These are phyloP conservation scores for Suillus sp. DNA, from an alignment of 768 basidiomycete species.

Conservation along the genomic window DNA sequence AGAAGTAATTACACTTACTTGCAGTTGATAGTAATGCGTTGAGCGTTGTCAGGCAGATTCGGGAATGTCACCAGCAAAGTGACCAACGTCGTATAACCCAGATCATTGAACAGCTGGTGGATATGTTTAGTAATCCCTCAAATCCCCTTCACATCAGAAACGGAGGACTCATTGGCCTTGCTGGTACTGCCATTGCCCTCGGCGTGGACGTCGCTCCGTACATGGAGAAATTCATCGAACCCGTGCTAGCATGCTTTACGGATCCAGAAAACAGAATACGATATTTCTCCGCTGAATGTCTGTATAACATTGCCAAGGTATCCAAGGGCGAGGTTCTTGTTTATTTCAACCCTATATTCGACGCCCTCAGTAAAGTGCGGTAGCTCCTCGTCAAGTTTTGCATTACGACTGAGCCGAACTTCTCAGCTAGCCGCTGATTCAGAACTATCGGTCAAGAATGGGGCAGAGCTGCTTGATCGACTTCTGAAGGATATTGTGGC, in stretches of 20 bases:
- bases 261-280: constrained; percentile 94
- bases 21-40: constrained; percentile 4
- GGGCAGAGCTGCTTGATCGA: constrained; percentile 93
- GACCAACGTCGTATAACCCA: constrained; percentile 80
- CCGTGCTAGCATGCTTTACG: constrained; percentile 87
- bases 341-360: constrained; percentile 98
- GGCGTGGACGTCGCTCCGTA: constrained; percentile 92
- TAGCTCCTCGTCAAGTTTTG: constrained; percentile 7
- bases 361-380: constrained; percentile 90
- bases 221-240: constrained; percentile 90
- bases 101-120: constrained; percentile 93
- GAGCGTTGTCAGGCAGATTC: constrained; percentile 60
- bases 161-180: constrained; percentile 94
- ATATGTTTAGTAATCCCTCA: constrained; percentile 83
- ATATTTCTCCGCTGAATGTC: constrained; percentile 96
- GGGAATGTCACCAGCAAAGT: constrained; percentile 81
- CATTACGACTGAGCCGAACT: constrained; percentile 16
- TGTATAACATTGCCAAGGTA: constrained; percentile 98
- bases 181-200: constrained; percentile 95
- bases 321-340: constrained; percentile 96
- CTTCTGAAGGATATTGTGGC: constrained; percentile 98
- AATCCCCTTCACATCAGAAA: constrained; percentile 90
- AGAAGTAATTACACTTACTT: constrained; percentile 62
- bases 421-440: constrained; percentile 91
- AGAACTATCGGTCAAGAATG: constrained; percentile 96